Evolutionary conservation across 306 rosid genomes (phyloP), one percentile per base, ranked within the genome.

Genomic region (Pueraria montana): DNA sequence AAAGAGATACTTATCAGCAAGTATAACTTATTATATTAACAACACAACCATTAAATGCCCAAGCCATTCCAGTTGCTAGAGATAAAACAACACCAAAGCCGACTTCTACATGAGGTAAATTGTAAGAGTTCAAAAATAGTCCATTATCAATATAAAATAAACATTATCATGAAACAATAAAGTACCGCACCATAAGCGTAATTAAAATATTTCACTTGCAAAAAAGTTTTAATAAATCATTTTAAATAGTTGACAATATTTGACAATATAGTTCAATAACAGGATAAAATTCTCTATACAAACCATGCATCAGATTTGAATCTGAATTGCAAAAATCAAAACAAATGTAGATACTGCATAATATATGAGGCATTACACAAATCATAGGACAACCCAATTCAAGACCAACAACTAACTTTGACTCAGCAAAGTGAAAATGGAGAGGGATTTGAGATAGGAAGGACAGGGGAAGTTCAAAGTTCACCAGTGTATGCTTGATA

Each of bases 41-140:
- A n/a, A 50, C 30, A 38, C 30, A 85, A 62, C 18, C 53, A 56
- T 30, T 53, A 65, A 49, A 53, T 67, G 52, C 50, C 72, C 8
- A 69, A 36, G 75, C 82, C 75, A 80, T 75, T 65, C 20, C 53
- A 68, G 23, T 49, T 65, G 64, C 18, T 43, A 45, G 61, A 73
- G 73, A 27, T 48, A 64, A 45, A 78, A 55, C 8, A 13, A 18
- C 16, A 48, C 30, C 58, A 50, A 71, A 64, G 67, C 14, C 70
- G 75, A 58, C 12, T 62, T 72, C 53, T n/a, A 46, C 30, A 48
- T 21, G 76, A 73, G 13, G 10, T 36, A 64, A 55, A 24, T 24
- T 23, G 16, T 43, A 50, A 14, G 75, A 72, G 63, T 72, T 84
- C 38, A 84, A 72, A 77, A 24, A 18, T 11, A 49, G 52, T 59